These are phyloP conservation scores for Galerina sulciceps DNA, from an alignment of 768 basidiomycete genomes.

Conservation along the genomic window DNA sequence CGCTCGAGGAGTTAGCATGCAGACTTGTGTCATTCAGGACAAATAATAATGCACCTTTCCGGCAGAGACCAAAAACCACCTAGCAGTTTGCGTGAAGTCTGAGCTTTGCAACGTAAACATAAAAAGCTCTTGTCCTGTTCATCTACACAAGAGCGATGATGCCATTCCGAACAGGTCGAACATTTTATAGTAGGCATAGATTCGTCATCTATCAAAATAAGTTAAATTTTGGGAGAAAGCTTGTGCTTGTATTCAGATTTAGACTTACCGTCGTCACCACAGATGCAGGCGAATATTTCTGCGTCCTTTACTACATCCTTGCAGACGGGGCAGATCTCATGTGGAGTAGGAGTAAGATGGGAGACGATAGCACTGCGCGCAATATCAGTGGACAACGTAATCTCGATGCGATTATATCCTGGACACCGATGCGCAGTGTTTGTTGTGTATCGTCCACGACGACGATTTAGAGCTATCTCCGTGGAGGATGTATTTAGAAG, in stretches of 20 bases:
- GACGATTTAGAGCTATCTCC: background rate
- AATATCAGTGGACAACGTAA: background rate
- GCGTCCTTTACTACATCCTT: background rate
- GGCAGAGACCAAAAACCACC: too few relatives aligned
- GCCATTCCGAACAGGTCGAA: background rate
- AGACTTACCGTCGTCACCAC: background rate
- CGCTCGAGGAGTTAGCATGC: too few relatives aligned
- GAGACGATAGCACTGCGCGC: background rate
- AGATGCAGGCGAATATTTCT: background rate
- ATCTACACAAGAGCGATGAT: too few relatives aligned
- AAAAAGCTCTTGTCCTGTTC: too few relatives aligned
- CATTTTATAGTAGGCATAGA: background rate
- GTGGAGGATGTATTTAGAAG: background rate
- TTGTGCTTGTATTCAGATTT: too few relatives aligned
- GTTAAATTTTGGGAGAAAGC: too few relatives aligned
- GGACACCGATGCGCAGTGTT: background rate
- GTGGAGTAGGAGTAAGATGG: background rate
- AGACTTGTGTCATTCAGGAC: too few relatives aligned
- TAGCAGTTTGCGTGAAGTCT: too few relatives aligned
- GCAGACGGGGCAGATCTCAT: constrained; percentile 1
- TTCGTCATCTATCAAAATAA: background rate
- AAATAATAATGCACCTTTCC: too few relatives aligned
- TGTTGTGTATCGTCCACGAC: background rate
- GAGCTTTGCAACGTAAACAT: too few relatives aligned
- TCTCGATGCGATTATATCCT: background rate